Conservation (phyloP, 2,329 filamentous ascomycete genomes). For the Aspergillus ochraceoroseus region DNA sequence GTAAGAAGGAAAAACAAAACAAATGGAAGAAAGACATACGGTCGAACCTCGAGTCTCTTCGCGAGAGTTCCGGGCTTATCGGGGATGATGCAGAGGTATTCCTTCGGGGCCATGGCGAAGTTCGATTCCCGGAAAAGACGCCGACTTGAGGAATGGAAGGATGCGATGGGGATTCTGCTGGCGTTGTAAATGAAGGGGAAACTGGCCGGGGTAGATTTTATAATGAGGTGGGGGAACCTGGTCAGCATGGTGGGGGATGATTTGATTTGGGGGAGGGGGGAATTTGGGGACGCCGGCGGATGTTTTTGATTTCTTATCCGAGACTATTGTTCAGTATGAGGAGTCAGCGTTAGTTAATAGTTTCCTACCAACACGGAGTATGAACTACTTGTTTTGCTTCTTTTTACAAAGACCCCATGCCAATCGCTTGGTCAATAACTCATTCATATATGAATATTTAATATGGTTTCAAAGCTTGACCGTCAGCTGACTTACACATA, state of each 20-base stretch:
- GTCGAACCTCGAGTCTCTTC: constrained; percentile 54
- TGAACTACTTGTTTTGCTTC: too few relatives aligned
- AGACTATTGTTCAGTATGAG: too few relatives aligned
- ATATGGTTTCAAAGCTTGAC: constrained; percentile 9
- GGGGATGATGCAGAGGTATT: constrained; percentile 66
- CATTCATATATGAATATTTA: constrained; percentile 1
- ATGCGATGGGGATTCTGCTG: not conserved
- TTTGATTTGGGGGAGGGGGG: constrained; percentile 2
- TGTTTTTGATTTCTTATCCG: too few relatives aligned
- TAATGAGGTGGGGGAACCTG: constrained; percentile 2
- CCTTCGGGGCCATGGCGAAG: constrained; percentile 38
- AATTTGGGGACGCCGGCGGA: too few relatives aligned
- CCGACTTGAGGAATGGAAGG: constrained; percentile 6
- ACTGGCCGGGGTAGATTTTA: constrained; percentile 3
- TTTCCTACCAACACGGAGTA: too few relatives aligned
- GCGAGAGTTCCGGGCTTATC: constrained; percentile 58
- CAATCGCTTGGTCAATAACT: too few relatives aligned
- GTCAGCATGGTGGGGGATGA: constrained; percentile 11
- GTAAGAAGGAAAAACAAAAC: constrained; percentile 7
- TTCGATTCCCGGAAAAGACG: constrained; percentile 23
- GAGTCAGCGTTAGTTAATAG: too few relatives aligned
- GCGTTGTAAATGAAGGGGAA: not conserved
- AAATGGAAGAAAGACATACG: constrained; percentile 19
- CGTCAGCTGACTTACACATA: constrained; percentile 16
- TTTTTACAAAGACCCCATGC: too few relatives aligned